Evolutionary conservation across 169 alveolate genomes (phyloP), one percentile per base, ranked within the genome.

Genomic region (Plasmodium coatneyi): DNA sequence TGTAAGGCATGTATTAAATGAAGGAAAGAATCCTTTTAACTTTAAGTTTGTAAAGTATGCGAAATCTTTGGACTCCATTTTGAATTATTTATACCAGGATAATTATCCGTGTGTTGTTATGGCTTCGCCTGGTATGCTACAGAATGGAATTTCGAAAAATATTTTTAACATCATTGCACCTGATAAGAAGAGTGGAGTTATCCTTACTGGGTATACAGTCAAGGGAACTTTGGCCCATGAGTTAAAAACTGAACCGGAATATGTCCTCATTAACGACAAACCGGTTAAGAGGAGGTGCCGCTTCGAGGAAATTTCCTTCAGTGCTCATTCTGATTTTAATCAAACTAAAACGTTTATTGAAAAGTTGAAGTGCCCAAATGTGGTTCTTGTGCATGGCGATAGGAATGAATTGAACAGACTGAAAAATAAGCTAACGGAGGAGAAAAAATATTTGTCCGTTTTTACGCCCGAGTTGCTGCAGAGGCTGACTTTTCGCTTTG

Each of bases 81-180:
- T 86, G 80, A 84, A 52, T 32, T 95, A 96, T 84, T 80, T 96
- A 79, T 83, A 83, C 30, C 78, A 94, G 43, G 97, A 96, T 60
- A 94, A 94, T 82, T 70, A 83, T 43, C 99, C 99, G 7, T 97
- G 99, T 76, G 99, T 99, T 10, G 97, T 99, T n/a, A 97, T 99
- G 99, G 99, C 99, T 1, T 97, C 99, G 36, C 99, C 99, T 16
- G 99, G 99, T 52, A 99, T 99, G 99, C 96, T 99, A 7, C 99
- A 99, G 96, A 98, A 98, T 90, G 99, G 99, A 1, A 97, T 99
- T 39, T 97, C 99, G 30, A 96, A 98, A 92, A 99, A 98, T 86
- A 95, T 99, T 32, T 99, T 99, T 96, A 99, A 98, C 90, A 96
- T 97, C 82, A 98, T 99, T 98, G 98, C 99, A n/a, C 93, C 98